Evolutionary conservation across 257 asterid genomes (phyloP).

Genomic region (Solanum okadae): DNA sequence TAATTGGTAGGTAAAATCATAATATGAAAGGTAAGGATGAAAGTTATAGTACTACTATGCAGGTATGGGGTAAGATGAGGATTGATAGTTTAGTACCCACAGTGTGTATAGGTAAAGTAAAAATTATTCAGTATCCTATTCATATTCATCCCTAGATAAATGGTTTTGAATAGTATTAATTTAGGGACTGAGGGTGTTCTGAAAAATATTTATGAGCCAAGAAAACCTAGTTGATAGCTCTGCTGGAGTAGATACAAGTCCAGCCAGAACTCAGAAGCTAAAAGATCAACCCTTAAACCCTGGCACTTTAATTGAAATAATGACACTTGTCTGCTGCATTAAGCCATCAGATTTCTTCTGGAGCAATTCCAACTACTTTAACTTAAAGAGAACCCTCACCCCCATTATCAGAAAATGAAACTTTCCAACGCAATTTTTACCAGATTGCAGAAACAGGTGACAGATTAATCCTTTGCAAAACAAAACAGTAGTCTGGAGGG

Average conservation of each 20-base stretch:
- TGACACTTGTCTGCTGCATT: not conserved
- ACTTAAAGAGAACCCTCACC: not conserved
- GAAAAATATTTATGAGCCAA: not conserved
- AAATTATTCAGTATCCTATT: not conserved
- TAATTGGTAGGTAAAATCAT: not conserved
- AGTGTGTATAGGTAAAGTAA: not conserved
- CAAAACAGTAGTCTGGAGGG: not conserved
- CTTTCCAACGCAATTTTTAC: not conserved
- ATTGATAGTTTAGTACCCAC: not conserved
- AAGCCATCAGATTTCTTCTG: not conserved
- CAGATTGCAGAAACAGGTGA: not conserved
- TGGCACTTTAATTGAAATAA: not conserved
- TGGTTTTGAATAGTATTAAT: not conserved
- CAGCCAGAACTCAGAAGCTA: not conserved
- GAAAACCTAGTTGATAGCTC: not conserved
- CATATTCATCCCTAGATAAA: not conserved
- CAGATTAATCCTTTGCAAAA: not conserved
- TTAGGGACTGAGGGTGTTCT: not conserved
- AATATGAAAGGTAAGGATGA: not conserved
- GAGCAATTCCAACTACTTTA: not conserved
- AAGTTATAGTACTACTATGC: not conserved
- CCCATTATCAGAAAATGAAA: not conserved
- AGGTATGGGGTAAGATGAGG: not conserved
- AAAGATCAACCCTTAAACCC: not conserved
- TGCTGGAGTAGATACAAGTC: not conserved